phyloP scores from a whole-genome alignment of 164 flowering plant species.

The Nelumbo lutea region DNA sequence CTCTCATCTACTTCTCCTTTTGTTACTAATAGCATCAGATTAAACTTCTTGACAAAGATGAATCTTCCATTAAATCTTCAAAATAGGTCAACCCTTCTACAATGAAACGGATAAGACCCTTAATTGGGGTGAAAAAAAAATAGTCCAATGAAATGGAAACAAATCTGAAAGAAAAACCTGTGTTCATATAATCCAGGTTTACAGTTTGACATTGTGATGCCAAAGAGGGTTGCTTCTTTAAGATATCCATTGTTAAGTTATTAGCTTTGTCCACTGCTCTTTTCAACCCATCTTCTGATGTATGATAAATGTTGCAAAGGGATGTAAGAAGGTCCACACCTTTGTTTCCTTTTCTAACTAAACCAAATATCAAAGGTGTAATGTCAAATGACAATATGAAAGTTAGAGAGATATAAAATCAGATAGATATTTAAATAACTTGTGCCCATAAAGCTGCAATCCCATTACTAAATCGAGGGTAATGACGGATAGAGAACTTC shows the following conservation, averaged over 20 bases:
- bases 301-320: slow-evolving; percentile 70
- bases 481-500: slow-evolving; percentile 50
- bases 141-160: not conserved
- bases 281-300: slow-evolving; percentile 85
- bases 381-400: slow-evolving; percentile 1
- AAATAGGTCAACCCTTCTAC: slow-evolving; percentile 86
- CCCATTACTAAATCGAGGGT: slow-evolving; percentile 57
- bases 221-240: slow-evolving; percentile 52
- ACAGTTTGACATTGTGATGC: slow-evolving; percentile 63
- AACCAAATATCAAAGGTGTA: slow-evolving; percentile 9
- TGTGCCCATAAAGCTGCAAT: slow-evolving; percentile 3
- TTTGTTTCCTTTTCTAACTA: slow-evolving; percentile 65
- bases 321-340: slow-evolving; percentile 78
- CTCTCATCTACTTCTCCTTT: slow-evolving; percentile 85
- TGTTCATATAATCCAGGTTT: slow-evolving; percentile 45
- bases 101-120: slow-evolving; percentile 5
- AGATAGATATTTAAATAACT: not conserved
- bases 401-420: not conserved
- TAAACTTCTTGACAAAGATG: slow-evolving; percentile 54
- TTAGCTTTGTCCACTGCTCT: slow-evolving; percentile 69
- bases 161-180: slow-evolving; percentile 38
- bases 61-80: slow-evolving; percentile 68
- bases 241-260: slow-evolving; percentile 49
- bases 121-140: no score
- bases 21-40: slow-evolving; percentile 46